phyloP scores from a whole-genome alignment of 1,284 basidiomycete genomes.

The Fomitopsis palustris region DNA sequence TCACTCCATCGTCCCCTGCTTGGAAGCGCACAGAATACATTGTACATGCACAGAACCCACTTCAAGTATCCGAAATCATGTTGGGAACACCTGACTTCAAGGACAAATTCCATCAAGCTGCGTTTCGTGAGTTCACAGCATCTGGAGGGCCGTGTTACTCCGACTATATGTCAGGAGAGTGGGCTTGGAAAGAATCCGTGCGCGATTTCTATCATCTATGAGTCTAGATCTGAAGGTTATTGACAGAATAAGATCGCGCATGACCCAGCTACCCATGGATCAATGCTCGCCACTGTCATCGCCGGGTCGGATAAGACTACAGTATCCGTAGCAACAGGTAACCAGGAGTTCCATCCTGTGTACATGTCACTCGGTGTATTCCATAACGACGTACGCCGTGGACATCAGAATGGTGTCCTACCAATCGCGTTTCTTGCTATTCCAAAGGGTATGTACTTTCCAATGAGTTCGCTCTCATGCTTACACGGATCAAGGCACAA shows the following conservation, averaged over 20 bases:
- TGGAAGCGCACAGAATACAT: conserved; percentile 11
- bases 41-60: not conserved
- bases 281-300: conserved; percentile 14
- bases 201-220: not conserved
- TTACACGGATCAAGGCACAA: not conserved
- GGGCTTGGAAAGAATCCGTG: conserved; percentile 20
- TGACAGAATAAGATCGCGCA: conserved; percentile 9
- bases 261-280: conserved; percentile 7
- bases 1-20: conserved; percentile 3
- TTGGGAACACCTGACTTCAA: not conserved
- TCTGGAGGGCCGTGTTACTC: not conserved
- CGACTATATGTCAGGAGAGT: conserved; percentile 16
- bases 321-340: conserved; percentile 17
- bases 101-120: not conserved
- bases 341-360: conserved; percentile 19
- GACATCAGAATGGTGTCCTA: conserved; percentile 12
- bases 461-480: no score
- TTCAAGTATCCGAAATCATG: not conserved
- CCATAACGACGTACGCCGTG: conserved; percentile 13
- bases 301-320: conserved; percentile 21
- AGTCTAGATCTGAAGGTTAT: not conserved
- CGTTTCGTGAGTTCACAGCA: conserved; percentile 5
- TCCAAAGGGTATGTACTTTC: conserved; percentile 8
- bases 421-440: conserved; percentile 18
- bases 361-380: conserved; percentile 18